These are phyloP conservation scores for Termitomyces sp. DNA, from an alignment of 768 basidiomycete species.

Conservation along the genomic window DNA sequence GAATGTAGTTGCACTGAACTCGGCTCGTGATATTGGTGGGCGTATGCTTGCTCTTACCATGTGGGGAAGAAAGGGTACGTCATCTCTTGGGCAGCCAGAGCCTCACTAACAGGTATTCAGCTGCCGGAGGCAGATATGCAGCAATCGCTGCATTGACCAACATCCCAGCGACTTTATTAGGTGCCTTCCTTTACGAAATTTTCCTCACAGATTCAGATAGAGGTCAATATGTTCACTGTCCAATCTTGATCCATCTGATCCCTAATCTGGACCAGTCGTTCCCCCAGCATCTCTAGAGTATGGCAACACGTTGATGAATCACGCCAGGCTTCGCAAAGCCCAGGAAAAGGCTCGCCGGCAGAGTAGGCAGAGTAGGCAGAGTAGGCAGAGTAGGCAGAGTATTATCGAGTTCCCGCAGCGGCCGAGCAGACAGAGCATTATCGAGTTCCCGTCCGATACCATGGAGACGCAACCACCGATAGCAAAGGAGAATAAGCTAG, in stretches of 20 bases:
- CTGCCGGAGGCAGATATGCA: slow-evolving; percentile 48
- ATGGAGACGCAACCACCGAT: slow-evolving; percentile 2
- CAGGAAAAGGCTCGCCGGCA: slow-evolving; percentile 2
- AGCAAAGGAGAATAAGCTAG: slow-evolving; percentile 2
- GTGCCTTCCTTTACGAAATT: slow-evolving; percentile 45
- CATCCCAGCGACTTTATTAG: slow-evolving; percentile 56
- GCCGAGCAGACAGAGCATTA: slow-evolving; percentile 9
- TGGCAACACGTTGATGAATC: slow-evolving; percentile 4
- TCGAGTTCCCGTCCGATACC: slow-evolving; percentile 2
- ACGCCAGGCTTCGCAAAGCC: slow-evolving; percentile 6
- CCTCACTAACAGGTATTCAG: slow-evolving; percentile 17
- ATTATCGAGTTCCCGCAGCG: background rate
- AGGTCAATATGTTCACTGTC: slow-evolving; percentile 28
- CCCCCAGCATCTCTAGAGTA: slow-evolving; percentile 13
- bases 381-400: slow-evolving; percentile 10
- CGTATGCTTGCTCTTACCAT: slow-evolving; percentile 54
- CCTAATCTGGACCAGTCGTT: slow-evolving; percentile 2
- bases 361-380: slow-evolving; percentile 8
- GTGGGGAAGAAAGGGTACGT: slow-evolving; percentile 42
- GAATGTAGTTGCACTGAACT: slow-evolving; percentile 50
- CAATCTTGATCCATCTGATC: background rate
- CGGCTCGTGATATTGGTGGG: slow-evolving; percentile 66
- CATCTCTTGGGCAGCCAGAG: background rate
- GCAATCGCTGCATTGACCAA: slow-evolving; percentile 61
- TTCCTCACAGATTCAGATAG: slow-evolving; percentile 56